These are phyloP conservation scores for Neoboletus magnificus DNA, from an alignment of 768 basidiomycete genomes.

Conservation along the genomic window DNA sequence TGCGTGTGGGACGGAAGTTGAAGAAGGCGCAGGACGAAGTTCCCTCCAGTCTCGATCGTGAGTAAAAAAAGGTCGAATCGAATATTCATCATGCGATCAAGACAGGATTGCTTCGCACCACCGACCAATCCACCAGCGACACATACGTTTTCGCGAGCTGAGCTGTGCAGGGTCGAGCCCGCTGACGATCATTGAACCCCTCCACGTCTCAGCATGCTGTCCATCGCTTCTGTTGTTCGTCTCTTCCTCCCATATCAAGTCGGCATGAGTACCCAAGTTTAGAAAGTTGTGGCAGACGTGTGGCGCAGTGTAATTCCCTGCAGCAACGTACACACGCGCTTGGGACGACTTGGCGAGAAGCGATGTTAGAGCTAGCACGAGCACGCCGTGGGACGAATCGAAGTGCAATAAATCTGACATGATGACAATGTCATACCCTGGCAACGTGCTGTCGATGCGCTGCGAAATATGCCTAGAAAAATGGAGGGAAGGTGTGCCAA, in stretches of 20 bases:
- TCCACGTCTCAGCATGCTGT: constrained; percentile 37
- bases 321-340: constrained; percentile 55
- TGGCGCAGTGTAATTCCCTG: constrained; percentile 58
- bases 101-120: constrained; percentile 30
- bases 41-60: neutral
- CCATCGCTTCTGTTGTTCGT: constrained; percentile 5
- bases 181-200: constrained; percentile 44
- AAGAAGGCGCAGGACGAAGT: neutral
- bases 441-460: constrained; percentile 11
- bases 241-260: constrained; percentile 49
- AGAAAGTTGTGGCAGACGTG: constrained; percentile 56
- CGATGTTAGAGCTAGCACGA: constrained; percentile 47
- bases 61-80: neutral
- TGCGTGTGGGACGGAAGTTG: neutral
- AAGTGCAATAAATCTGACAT: constrained; percentile 75
- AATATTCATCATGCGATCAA: neutral
- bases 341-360: constrained; percentile 43
- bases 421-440: constrained; percentile 56
- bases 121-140: constrained; percentile 61
- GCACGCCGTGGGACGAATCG: constrained; percentile 52
- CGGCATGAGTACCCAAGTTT: constrained; percentile 33
- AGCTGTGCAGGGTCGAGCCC: constrained; percentile 48
- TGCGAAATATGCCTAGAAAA: constrained; percentile 16
- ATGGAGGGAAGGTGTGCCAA: neutral
- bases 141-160: constrained; percentile 51